Evolutionary conservation across 768 basidiomycete genomes (phyloP).

Genomic region (Flagelloscypha sp.): DNA sequence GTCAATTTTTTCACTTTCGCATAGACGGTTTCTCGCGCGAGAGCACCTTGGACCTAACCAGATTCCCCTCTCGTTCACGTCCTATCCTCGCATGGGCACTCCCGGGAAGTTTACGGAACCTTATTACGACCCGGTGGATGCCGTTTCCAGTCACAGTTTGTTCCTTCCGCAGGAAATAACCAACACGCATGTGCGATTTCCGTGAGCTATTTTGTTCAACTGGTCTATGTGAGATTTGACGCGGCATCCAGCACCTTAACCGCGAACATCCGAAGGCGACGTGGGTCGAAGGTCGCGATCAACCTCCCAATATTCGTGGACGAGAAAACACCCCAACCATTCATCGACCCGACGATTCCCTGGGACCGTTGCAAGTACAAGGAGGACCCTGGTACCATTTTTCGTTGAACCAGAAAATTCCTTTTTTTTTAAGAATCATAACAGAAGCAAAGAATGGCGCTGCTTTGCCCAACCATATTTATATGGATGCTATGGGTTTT

Average conservation of each 20-base stretch:
- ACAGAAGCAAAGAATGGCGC: slow-evolving; percentile 86
- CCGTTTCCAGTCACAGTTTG: slow-evolving; percentile 83
- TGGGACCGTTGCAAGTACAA: slow-evolving; percentile 76
- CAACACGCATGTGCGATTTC: slow-evolving; percentile 96
- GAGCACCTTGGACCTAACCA: slow-evolving; percentile 80
- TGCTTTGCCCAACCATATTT: slow-evolving; percentile 84
- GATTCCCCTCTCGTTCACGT: slow-evolving; percentile 86
- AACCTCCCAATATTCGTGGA: slow-evolving; percentile 93
- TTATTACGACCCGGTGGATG: slow-evolving; percentile 62
- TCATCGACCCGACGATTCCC: slow-evolving; percentile 88
- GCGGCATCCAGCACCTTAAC: slow-evolving; percentile 72
- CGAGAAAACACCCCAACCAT: slow-evolving; percentile 76
- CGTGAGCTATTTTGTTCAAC: slow-evolving; percentile 50
- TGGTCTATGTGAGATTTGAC: slow-evolving; percentile 11
- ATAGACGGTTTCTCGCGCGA: slow-evolving; percentile 75
- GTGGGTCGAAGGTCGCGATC: slow-evolving; percentile 91
- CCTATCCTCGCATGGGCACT: slow-evolving; percentile 89
- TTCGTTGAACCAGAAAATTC: slow-evolving; percentile 1
- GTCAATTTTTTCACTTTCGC: slow-evolving; percentile 1
- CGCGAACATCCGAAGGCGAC: slow-evolving; percentile 84
- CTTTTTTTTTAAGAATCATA: slow-evolving; percentile 6
- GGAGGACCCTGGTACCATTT: slow-evolving; percentile 59
- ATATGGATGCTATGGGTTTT: slow-evolving; percentile 99
- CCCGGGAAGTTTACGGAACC: slow-evolving; percentile 92
- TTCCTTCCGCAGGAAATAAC: slow-evolving; percentile 95